phyloP scores from a whole-genome alignment of 805 yeast genomes.

The Ogataea haglerorum region DNA sequence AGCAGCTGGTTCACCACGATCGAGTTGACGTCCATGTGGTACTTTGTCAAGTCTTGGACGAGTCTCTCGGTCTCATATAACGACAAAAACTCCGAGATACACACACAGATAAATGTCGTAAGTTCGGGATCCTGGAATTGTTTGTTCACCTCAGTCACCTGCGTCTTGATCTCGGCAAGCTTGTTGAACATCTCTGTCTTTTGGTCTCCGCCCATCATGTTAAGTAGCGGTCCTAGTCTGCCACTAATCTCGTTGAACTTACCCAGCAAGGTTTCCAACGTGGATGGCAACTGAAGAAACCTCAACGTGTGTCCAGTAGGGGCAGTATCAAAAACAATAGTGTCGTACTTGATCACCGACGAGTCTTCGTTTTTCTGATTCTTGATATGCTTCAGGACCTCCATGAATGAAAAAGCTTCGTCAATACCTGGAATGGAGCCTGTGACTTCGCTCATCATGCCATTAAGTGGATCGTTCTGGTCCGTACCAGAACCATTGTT shows the following conservation, averaged over 20 bases:
- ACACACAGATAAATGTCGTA: conserved; percentile 94
- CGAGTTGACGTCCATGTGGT: conserved; percentile 94
- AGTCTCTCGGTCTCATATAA: conserved; percentile 96
- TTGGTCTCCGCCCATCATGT: conserved; percentile 64
- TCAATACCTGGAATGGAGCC: conserved; percentile 97
- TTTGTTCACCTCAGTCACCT: conserved; percentile 83
- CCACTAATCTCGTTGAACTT: conserved; percentile 86
- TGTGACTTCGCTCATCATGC: conserved; percentile 85
- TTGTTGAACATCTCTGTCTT: conserved; percentile 72
- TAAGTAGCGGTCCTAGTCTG: conserved; percentile 87
- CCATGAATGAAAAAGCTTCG: conserved; percentile 97
- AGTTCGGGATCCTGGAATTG: conserved; percentile 96
- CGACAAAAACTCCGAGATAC: conserved; percentile 95
- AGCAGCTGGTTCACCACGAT: conserved; percentile 93
- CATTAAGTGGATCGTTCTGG: conserved; percentile 59
- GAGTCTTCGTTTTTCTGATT: conserved; percentile 46
- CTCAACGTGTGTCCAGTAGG: conserved; percentile 98
- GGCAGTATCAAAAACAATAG: conserved; percentile 97
- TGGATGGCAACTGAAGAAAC: conserved; percentile 90
- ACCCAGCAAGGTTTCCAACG: conserved; percentile 79
- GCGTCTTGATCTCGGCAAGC: conserved; percentile 73
- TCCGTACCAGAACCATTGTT: conserved; percentile 38
- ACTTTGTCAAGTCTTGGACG: conserved; percentile 92
- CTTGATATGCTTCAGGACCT: conserved; percentile 94
- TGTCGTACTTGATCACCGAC: conserved; percentile 56